Evolutionary conservation across 2,329 filamentous ascomycete genomes (phyloP).

Genomic region (Clonostachys byssicola): DNA sequence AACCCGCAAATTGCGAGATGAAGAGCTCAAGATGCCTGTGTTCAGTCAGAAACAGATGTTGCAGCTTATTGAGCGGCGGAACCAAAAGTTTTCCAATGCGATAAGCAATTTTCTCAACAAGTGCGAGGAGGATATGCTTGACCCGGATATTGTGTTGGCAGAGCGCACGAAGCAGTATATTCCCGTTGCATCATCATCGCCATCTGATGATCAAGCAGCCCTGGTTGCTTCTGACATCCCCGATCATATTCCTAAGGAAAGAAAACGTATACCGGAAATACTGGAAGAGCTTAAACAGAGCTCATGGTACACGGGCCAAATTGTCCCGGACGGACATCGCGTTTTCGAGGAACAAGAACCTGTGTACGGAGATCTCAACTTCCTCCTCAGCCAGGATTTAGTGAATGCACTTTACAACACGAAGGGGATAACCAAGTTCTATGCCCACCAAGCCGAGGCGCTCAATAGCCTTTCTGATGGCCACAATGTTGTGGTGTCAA

Average conservation of each 20-base stretch:
- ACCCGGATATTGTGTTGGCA: conserved; percentile 64
- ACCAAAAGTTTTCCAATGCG: conserved; percentile 75
- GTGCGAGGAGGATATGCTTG: conserved; percentile 59
- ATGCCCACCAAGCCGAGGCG: conserved; percentile 88
- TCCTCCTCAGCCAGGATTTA: conserved; percentile 81
- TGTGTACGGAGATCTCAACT: conserved; percentile 78
- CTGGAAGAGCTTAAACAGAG: conserved; percentile 76
- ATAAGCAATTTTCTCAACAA: conserved; percentile 73
- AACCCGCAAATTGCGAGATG: conserved; percentile 64
- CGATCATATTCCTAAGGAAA: conserved; percentile 70
- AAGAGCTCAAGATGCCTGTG: conserved; percentile 86
- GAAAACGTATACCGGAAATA: conserved; percentile 79
- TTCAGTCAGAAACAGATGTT: conserved; percentile 93
- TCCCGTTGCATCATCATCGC: conserved; percentile 40
- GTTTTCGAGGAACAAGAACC: conserved; percentile 84
- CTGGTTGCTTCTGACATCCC: conserved; percentile 48
- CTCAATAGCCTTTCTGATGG: conserved; percentile 84
- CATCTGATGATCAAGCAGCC: conserved; percentile 14
- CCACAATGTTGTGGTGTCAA: conserved; percentile 85
- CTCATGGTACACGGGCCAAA: conserved; percentile 87
- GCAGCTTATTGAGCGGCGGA: conserved; percentile 82
- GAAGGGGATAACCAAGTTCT: conserved; percentile 79
- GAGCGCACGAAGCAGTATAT: conserved; percentile 55
- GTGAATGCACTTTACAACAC: conserved; percentile 97
- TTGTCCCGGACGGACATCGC: conserved; percentile 88